Conservation (phyloP, 2,329 filamentous ascomycete genomes). For the Bipolaris zeicola region DNA sequence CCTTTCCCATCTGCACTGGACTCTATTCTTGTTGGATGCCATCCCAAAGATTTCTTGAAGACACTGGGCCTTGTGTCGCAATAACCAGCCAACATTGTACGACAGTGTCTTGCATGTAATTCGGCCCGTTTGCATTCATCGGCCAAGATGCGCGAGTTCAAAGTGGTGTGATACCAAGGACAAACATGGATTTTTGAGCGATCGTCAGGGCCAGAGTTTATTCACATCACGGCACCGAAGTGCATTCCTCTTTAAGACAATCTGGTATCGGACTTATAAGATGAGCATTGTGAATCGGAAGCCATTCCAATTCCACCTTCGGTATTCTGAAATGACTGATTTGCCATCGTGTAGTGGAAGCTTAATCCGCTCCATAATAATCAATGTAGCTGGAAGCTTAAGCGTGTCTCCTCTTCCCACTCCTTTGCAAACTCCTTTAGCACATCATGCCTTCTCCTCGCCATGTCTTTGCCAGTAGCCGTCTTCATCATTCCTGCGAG, state of each 20-base stretch:
- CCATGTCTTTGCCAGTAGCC: constrained; percentile 28
- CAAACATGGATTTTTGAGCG: neutral
- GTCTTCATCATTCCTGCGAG: constrained; percentile 48
- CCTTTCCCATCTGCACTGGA: neutral
- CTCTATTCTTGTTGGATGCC: neutral
- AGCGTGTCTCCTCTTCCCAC: constrained; percentile 19
- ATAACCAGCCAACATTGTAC: neutral
- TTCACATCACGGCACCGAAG: neutral
- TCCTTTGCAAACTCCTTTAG: constrained; percentile 24
- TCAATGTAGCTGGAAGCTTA: constrained; percentile 23
- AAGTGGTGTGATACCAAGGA: neutral
- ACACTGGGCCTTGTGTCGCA: neutral
- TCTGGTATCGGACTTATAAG: neutral
- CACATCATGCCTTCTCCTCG: constrained; percentile 18
- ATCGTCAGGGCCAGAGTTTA: neutral
- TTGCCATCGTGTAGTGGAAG: neutral
- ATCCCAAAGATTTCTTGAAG: neutral
- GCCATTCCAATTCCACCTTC: neutral
- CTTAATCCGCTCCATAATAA: neutral
- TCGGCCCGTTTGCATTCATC: constrained; percentile 4
- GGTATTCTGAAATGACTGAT: neutral
- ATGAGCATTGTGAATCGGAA: neutral
- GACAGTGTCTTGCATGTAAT: neutral
- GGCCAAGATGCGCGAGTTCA: neutral
- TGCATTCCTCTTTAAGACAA: neutral